A percentile compares a stretch with the other conserved stretches of the same genome.
Evolutionary conservation across 768 basidiomycete genomes (phyloP).

Genomic region (Podaxis pistillaris): DNA sequence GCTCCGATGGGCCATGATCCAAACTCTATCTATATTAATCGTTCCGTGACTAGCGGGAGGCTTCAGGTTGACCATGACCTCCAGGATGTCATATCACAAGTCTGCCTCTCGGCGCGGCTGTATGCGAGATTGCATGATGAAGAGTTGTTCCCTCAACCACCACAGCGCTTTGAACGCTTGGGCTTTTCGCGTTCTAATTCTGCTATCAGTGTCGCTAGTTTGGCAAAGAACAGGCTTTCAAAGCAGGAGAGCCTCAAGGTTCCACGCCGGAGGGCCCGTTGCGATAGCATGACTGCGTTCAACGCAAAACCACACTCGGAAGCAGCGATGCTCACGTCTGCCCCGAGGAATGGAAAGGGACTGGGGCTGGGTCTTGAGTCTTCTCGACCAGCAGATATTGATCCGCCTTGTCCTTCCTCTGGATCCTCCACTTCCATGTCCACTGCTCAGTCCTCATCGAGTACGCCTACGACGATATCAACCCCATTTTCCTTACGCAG

Average conservation of each 20-base stretch:
- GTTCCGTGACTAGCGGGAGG: constrained; percentile 64
- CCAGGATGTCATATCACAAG: constrained; percentile 77
- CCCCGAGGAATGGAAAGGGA: constrained; percentile 30
- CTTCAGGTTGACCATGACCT: constrained; percentile 74
- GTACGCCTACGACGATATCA: not conserved
- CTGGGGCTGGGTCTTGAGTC: constrained; percentile 36
- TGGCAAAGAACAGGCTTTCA: constrained; percentile 60
- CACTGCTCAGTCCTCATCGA: constrained; percentile 1
- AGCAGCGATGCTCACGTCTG: constrained; percentile 20
- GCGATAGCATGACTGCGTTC: constrained; percentile 32
- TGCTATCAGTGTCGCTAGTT: constrained; percentile 57
- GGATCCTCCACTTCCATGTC: constrained; percentile 5
- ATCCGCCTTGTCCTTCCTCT: not conserved
- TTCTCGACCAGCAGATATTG: constrained; percentile 15
- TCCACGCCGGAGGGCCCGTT: constrained; percentile 50
- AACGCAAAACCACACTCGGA: constrained; percentile 26
- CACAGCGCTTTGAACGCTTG: constrained; percentile 29
- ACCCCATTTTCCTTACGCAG: not conserved
- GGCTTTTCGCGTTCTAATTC: constrained; percentile 56
- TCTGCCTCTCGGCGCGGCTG: constrained; percentile 65
- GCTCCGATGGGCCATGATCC: constrained; percentile 49
- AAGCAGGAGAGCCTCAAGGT: constrained; percentile 72
- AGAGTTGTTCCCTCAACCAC: constrained; percentile 56
- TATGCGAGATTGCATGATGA: constrained; percentile 63
- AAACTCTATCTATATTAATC: constrained; percentile 62